A percentile compares a stretch with the other conserved stretches of the same genome.
Conservation (phyloP, 345 rosid species). For the Sonneratia caseolaris region DNA sequence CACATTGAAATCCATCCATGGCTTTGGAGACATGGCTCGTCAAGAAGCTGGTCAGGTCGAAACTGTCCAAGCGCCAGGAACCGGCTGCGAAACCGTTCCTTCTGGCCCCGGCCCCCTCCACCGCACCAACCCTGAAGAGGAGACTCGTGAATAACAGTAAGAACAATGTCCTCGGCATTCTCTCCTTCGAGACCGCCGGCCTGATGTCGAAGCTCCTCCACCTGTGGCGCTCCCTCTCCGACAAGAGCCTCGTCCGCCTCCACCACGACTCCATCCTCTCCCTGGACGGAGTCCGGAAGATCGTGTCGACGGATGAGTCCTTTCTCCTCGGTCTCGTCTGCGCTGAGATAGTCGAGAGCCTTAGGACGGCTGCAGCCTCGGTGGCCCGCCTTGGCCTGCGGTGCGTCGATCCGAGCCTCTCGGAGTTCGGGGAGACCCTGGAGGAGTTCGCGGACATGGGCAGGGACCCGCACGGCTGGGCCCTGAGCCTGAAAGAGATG, state of each 20-base stretch:
- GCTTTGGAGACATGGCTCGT: constrained; percentile 81
- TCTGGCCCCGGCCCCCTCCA: background rate
- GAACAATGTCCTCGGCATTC: constrained; percentile 21
- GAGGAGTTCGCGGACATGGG: constrained; percentile 62
- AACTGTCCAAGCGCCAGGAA: constrained; percentile 42
- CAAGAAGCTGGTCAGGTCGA: constrained; percentile 53
- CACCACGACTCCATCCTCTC: constrained; percentile 51
- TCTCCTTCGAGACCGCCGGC: constrained; percentile 71
- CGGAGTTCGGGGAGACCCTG: constrained; percentile 38
- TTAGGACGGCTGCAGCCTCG: constrained; percentile 43
- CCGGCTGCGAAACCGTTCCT: constrained; percentile 19
- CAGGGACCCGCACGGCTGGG: constrained; percentile 53
- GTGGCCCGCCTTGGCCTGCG: constrained; percentile 50
- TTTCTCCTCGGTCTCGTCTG: constrained; percentile 76
- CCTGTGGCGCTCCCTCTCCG: constrained; percentile 64
- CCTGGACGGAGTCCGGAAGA: constrained; percentile 66
- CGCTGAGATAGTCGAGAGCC: constrained; percentile 67
- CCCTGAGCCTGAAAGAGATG: constrained; percentile 47
- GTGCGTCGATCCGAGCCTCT: constrained; percentile 39
- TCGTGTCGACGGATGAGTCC: constrained; percentile 71
- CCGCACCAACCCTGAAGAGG: background rate
- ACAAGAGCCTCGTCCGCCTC: constrained; percentile 46
- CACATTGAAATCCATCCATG: constrained; percentile 23
- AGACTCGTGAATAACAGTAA: background rate
- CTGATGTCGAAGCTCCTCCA: constrained; percentile 85